phyloP scores from a whole-genome alignment of 345 rosid genomes.

The Rhodamnia rubescens region DNA sequence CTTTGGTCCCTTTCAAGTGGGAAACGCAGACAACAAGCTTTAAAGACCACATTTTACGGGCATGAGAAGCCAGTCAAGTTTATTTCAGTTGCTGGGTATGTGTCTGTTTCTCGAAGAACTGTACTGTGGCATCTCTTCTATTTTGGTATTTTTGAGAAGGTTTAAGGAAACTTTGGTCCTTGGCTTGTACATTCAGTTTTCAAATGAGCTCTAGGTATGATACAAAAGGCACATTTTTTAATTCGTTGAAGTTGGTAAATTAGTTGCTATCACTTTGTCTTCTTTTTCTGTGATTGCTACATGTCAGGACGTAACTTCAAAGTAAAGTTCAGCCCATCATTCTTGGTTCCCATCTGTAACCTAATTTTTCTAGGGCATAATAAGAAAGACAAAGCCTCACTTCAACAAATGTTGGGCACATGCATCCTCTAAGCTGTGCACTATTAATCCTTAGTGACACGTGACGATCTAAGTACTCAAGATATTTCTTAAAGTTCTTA shows the following conservation, averaged over 20 bases:
- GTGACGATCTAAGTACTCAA: background rate
- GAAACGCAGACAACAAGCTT: constrained; percentile 46
- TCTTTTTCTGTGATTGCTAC: background rate
- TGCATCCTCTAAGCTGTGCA: background rate
- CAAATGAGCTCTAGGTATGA: background rate
- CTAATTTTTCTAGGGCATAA: background rate
- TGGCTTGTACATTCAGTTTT: background rate
- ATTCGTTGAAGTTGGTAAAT: background rate
- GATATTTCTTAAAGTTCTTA: background rate
- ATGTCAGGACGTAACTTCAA: background rate
- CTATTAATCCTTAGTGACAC: background rate
- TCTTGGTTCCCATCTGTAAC: background rate
- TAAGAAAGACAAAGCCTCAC: background rate
- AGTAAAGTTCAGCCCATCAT: background rate
- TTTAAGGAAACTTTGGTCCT: background rate
- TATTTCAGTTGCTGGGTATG: constrained; percentile 61
- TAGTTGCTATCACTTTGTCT: background rate
- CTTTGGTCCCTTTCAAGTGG: constrained; percentile 61
- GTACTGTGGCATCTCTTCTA: background rate
- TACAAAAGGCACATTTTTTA: background rate
- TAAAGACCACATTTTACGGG: constrained; percentile 50
- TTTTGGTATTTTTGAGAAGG: background rate
- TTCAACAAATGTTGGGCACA: background rate
- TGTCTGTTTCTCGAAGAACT: background rate
- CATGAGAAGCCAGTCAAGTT: constrained; percentile 47